phyloP scores from a whole-genome alignment of 495 filamentous ascomycete genomes.

The Penicillium psychrofluorescens region DNA sequence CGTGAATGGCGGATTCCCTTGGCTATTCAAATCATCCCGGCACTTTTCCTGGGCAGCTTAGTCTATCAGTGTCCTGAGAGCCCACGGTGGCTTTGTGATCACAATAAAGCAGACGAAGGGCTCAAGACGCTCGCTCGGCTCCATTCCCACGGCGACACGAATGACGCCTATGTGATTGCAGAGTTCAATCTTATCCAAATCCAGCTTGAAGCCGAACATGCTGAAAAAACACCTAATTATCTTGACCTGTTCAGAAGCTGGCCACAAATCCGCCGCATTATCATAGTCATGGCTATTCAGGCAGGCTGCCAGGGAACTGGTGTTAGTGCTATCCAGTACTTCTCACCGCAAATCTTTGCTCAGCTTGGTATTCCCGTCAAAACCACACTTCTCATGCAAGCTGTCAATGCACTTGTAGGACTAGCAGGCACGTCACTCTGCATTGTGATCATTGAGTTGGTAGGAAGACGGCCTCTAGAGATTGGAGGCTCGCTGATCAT shows the following conservation, averaged over 20 bases:
- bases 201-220: conserved; percentile 24
- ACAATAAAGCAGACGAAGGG: conserved; percentile 43
- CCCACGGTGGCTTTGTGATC: conserved; percentile 41
- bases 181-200: conserved; percentile 53
- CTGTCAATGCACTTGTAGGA: too few relatives aligned
- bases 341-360: conserved; percentile 48
- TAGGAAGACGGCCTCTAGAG: too few relatives aligned
- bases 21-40: conserved; percentile 52
- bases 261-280: conserved; percentile 52
- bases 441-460: too few relatives aligned
- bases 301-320: conserved; percentile 59
- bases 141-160: conserved; percentile 48
- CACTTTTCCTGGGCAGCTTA: conserved; percentile 45
- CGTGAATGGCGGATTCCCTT: conserved; percentile 22
- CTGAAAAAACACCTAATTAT: conserved; percentile 54
- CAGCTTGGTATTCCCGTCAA: conserved; percentile 47
- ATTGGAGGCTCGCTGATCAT: too few relatives aligned
- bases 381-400: too few relatives aligned
- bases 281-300: conserved; percentile 52
- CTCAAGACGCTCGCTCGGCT: conserved; percentile 50
- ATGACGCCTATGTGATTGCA: conserved; percentile 55
- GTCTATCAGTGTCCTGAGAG: conserved; percentile 51
- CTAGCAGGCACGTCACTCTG: too few relatives aligned
- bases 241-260: conserved; percentile 51
- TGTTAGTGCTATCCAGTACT: conserved; percentile 60